These are phyloP conservation scores for Sugiyamaella castrensis DNA, from an alignment of 1,139 yeast species.

Conservation along the genomic window DNA sequence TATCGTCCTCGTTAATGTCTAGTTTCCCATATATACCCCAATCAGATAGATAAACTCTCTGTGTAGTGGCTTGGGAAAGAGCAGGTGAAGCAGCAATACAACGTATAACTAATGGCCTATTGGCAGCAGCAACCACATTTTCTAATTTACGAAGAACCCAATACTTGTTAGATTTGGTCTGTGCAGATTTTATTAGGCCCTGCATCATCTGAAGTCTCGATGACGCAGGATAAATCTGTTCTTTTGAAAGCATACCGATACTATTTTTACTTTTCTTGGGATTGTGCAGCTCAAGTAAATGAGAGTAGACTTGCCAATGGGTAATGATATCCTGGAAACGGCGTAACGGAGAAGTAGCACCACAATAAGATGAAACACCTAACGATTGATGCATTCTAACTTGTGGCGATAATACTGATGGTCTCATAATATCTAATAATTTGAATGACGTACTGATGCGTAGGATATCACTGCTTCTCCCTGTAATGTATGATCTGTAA, in stretches of 20 bases:
- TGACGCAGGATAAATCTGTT: constrained; percentile 28
- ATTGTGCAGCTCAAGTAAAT: constrained; percentile 32
- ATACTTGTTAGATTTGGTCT: constrained; percentile 37
- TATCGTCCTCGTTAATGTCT: background rate
- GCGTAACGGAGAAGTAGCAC: constrained; percentile 87
- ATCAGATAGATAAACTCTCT: constrained; percentile 16
- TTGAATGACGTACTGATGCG: no score
- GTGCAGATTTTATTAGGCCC: constrained; percentile 23
- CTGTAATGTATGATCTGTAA: constrained; percentile 17
- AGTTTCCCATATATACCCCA: constrained; percentile 21
- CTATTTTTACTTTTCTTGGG: background rate
- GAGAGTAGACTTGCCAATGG: constrained; percentile 65
- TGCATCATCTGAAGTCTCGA: constrained; percentile 29
- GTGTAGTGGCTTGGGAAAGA: background rate
- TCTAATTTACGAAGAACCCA: constrained; percentile 44
- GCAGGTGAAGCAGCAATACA: constrained; percentile 1
- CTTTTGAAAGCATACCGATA: constrained; percentile 14
- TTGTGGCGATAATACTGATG: constrained; percentile 34
- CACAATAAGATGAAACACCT: constrained; percentile 63
- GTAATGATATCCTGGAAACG: constrained; percentile 78
- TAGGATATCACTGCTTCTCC: constrained; percentile 22
- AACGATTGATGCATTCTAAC: constrained; percentile 58
- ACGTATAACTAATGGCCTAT: background rate
- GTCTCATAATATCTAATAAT: constrained; percentile 26
- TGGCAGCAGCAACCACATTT: constrained; percentile 12